A percentile compares a stretch with the other conserved stretches of the same genome.
Conservation (phyloP, 306 rosid genomes). For the Malus sylvestris region DNA sequence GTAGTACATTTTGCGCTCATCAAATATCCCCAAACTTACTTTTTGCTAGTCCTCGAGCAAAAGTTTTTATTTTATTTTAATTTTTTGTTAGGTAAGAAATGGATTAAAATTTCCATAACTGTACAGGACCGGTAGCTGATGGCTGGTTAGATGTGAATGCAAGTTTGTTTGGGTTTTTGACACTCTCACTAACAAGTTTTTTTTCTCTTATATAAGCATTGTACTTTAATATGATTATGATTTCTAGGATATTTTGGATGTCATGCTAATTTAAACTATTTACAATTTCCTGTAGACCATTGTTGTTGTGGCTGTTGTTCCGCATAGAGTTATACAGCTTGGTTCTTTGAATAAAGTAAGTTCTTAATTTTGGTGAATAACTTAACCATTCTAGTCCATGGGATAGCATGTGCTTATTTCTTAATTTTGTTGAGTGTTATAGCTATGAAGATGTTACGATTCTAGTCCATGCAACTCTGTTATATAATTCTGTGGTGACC, state of each 20-base stretch:
- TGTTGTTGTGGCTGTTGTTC: slow-evolving; percentile 64
- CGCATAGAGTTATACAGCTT: slow-evolving; percentile 91
- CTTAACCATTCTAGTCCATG: neutral
- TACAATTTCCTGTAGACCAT: slow-evolving; percentile 54
- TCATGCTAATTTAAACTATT: slow-evolving; percentile 5
- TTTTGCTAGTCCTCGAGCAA: too few relatives aligned
- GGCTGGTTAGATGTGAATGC: neutral
- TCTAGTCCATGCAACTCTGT: neutral
- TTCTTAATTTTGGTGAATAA: slow-evolving; percentile 15
- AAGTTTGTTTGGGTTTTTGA: neutral
- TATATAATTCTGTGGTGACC: neutral
- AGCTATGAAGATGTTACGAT: neutral
- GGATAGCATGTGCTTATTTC: neutral
- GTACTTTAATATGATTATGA: neutral
- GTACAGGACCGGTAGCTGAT: neutral
- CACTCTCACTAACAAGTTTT: neutral
- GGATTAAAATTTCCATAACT: neutral
- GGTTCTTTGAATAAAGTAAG: slow-evolving; percentile 78
- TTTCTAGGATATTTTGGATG: neutral
- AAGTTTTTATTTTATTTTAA: too few relatives aligned
- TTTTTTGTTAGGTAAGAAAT: neutral
- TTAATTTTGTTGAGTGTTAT: neutral
- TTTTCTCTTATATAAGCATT: neutral
- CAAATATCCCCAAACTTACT: too few relatives aligned
- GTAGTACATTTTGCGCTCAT: too few relatives aligned